These are phyloP conservation scores for Lentinula raphanica DNA, from an alignment of 768 basidiomycete genomes.

Conservation along the genomic window DNA sequence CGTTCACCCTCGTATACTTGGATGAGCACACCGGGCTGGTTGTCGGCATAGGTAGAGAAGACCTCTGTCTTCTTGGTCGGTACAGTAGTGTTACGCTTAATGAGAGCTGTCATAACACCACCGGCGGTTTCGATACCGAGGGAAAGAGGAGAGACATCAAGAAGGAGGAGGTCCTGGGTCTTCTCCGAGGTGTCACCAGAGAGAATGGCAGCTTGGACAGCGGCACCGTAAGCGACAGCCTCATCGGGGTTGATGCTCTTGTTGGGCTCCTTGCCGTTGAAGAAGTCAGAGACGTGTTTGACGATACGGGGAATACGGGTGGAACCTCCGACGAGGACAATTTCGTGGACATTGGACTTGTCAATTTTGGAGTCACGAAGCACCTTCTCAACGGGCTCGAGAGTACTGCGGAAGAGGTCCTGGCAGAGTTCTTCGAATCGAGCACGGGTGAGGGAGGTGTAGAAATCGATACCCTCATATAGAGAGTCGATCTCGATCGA, in stretches of 20 bases:
- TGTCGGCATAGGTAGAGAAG: conserved; percentile 89
- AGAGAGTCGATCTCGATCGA: conserved; percentile 52
- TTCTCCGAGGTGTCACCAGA: conserved; percentile 53
- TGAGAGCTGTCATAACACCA: conserved; percentile 51
- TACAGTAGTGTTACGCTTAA: conserved; percentile 44
- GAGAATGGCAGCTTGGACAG: conserved; percentile 63
- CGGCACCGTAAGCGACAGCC: conserved; percentile 70
- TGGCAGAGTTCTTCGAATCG: conserved; percentile 22
- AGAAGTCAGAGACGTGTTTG: conserved; percentile 62
- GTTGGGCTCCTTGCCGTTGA: conserved; percentile 61
- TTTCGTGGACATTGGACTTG: conserved; percentile 30
- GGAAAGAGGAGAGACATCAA: conserved; percentile 54
- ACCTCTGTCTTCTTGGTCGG: conserved; percentile 49
- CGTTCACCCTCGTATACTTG: conserved; percentile 91
- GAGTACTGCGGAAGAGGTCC: conserved; percentile 16
- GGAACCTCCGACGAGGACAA: conserved; percentile 58
- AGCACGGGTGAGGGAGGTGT: conserved; percentile 36
- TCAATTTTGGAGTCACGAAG: conserved; percentile 48
- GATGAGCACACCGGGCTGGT: conserved; percentile 85
- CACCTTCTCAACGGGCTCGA: conserved; percentile 48
- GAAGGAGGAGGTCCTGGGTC: conserved; percentile 45
- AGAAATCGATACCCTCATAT: conserved; percentile 38
- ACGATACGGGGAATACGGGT: conserved; percentile 70
- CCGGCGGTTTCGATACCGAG: conserved; percentile 64
- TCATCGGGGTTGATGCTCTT: conserved; percentile 70